These are phyloP conservation scores for Ophiostoma triangulosporum DNA, from an alignment of 2,329 filamentous ascomycete species.

Conservation along the genomic window DNA sequence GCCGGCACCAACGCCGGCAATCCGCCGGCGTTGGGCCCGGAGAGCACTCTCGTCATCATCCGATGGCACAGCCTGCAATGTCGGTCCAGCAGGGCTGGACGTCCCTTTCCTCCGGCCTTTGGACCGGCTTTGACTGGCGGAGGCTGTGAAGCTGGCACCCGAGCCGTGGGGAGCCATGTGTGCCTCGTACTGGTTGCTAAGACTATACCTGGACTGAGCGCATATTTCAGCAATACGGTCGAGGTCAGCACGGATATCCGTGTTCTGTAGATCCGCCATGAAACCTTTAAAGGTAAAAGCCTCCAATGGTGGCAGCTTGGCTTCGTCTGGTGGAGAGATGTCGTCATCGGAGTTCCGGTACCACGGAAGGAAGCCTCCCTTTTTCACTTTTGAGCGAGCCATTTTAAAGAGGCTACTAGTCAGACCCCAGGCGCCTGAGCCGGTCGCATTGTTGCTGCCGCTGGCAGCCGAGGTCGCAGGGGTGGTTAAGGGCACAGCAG, in stretches of 20 bases:
- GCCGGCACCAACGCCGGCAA: constrained; percentile 26
- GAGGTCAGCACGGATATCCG: constrained; percentile 42
- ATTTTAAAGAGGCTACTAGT: constrained; percentile 22
- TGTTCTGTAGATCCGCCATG: constrained; percentile 29
- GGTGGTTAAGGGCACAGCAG: constrained; percentile 12
- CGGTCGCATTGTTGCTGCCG: constrained; percentile 9
- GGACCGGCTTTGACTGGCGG: background rate
- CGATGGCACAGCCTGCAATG: constrained; percentile 41
- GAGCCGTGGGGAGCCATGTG: constrained; percentile 50
- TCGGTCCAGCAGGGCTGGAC: constrained; percentile 28
- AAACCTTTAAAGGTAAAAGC: constrained; percentile 54
- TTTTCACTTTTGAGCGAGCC: constrained; percentile 29
- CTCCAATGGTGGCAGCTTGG: constrained; percentile 45
- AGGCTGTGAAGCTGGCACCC: constrained; percentile 44
- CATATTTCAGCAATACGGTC: constrained; percentile 56
- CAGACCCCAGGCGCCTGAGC: constrained; percentile 1
- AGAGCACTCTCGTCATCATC: constrained; percentile 36
- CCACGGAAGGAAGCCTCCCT: constrained; percentile 21
- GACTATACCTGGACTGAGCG: constrained; percentile 48
- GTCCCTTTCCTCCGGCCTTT: background rate
- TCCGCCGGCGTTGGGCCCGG: constrained; percentile 23
- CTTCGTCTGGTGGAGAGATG: constrained; percentile 14
- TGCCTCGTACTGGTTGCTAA: constrained; percentile 55
- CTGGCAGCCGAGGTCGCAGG: background rate
- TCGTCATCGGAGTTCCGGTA: constrained; percentile 16